A percentile compares a stretch with the other conserved stretches of the same genome.
Conservation (phyloP, 139 green algal genomes). For the Chlamydomonas asymmetrica region DNA sequence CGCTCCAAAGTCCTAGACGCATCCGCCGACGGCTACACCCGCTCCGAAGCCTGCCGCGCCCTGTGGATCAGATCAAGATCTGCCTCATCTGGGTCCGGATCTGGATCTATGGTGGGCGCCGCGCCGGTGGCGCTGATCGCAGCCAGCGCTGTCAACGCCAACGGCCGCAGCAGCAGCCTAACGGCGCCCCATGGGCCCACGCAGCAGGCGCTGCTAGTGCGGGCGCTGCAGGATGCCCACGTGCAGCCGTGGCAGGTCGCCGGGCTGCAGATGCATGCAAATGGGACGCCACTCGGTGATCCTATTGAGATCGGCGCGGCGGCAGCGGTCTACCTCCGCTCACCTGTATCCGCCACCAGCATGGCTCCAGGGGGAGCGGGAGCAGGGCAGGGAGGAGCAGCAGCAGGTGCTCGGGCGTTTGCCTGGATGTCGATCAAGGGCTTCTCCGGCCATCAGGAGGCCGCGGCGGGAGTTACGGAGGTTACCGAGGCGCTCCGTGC, state of each 20-base stretch:
- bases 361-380: background rate
- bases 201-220: constrained; percentile 66
- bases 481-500: constrained; percentile 33
- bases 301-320: constrained; percentile 61
- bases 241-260: constrained; percentile 23
- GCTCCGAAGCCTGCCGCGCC: constrained; percentile 58
- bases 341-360: too few species aligned
- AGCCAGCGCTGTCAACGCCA: constrained; percentile 83
- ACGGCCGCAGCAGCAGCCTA: constrained; percentile 80
- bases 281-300: constrained; percentile 63
- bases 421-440: constrained; percentile 47
- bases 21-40: constrained; percentile 70
- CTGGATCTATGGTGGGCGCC: constrained; percentile 28
- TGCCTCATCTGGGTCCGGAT: too few species aligned
- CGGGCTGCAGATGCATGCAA: constrained; percentile 69
- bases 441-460: constrained; percentile 59
- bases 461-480: constrained; percentile 50
- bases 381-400: background rate
- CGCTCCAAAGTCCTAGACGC: constrained; percentile 74
- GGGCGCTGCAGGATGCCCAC: constrained; percentile 36
- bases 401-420: constrained; percentile 18
- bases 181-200: constrained; percentile 86
- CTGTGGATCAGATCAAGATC: too few species aligned
- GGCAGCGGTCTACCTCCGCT: constrained; percentile 28
- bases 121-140: constrained; percentile 44